Base-by-base conservation (phyloP, 1,139 yeast species). In the Suhomyces anneliseae region DNA sequence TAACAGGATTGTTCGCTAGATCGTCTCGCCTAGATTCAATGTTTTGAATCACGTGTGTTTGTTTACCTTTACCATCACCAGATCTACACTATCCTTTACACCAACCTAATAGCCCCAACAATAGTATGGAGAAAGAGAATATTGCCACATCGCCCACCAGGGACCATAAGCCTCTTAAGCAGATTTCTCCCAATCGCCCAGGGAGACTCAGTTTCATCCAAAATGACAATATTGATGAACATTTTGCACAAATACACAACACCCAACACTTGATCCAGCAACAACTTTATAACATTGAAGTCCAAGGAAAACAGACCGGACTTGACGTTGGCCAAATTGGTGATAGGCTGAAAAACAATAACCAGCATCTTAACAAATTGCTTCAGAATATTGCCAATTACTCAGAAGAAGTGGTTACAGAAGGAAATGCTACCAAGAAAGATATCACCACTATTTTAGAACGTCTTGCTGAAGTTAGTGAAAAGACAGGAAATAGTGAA, bases 281-380 rank as follows among this genome's bases (percentile, higher is more conserved):
- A 36, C 75, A 66, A 47, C 52, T 74, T 40, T 55, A 60, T 44
- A 57, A 60, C 37, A 55, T 74, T 14, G 77, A 72, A 52, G 53
- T 58, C 4, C 68, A 62, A 41, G 64, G 75, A 1, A 67, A 64
- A 39, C 78, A 74, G 49, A 69, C 64, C 11, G 50, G 62, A 38
- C 54, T 66, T 6, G 79, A 74, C 52, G 57, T 74, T 46, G 68
- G 62, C 2, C 74, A 73, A 50, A 60, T 74, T 42, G 65, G 63
- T 19, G 76, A 71, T 40, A 54, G 78, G 38, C 74, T 70, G 69
- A 73, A 69, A 53, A 72, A 69, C 52, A 74, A 74, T 53, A 73
- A 74, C 56, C 69, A 64, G 47, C 59, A 69, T 51, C 66, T 74
- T 57, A 70, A 65, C 49, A 66, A 64, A 50, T 57, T 74, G 36